These are phyloP conservation scores for Blumeriella jaapii DNA, from an alignment of 2,329 filamentous ascomycete genomes.

Conservation along the genomic window DNA sequence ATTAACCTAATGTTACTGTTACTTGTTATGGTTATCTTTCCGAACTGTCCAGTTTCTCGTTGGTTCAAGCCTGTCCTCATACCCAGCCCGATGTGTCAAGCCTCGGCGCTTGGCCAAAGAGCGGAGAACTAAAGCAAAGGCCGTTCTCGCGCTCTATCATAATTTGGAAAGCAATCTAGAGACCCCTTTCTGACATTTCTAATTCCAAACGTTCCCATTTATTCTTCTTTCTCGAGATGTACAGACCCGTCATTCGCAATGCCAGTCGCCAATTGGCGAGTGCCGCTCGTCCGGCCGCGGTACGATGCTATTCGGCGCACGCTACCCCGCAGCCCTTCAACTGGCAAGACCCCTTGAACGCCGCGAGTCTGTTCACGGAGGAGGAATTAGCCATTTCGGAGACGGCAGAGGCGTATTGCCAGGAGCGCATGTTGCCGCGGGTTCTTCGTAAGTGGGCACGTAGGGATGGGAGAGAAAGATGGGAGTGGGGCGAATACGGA, in stretches of 20 bases:
- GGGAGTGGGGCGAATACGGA: background rate
- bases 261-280: conserved; percentile 16
- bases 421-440: conserved; percentile 75
- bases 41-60: too few relatives aligned
- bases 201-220: conserved; percentile 6
- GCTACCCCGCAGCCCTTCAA: conserved; percentile 46
- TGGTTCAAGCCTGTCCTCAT: too few relatives aligned
- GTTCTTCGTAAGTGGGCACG: conserved; percentile 57
- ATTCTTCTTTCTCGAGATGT: conserved; percentile 20
- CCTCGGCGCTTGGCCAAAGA: conserved; percentile 10
- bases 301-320: conserved; percentile 22
- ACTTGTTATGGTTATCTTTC: too few relatives aligned
- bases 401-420: conserved; percentile 86
- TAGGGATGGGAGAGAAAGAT: background rate
- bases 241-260: conserved; percentile 20
- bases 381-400: conserved; percentile 86
- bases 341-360: conserved; percentile 81
- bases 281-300: conserved; percentile 10
- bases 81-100: too few relatives aligned
- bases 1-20: too few relatives aligned
- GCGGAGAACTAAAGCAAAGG: conserved; percentile 9
- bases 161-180: too few relatives aligned
- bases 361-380: conserved; percentile 68
- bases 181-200: background rate
- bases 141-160: too few relatives aligned